Percentiles rank a stretch among this genome's conserved stretches.
These are phyloP conservation scores for Hanseniaspora valbyensis DNA, from an alignment of 805 yeast species.

Conservation along the genomic window DNA sequence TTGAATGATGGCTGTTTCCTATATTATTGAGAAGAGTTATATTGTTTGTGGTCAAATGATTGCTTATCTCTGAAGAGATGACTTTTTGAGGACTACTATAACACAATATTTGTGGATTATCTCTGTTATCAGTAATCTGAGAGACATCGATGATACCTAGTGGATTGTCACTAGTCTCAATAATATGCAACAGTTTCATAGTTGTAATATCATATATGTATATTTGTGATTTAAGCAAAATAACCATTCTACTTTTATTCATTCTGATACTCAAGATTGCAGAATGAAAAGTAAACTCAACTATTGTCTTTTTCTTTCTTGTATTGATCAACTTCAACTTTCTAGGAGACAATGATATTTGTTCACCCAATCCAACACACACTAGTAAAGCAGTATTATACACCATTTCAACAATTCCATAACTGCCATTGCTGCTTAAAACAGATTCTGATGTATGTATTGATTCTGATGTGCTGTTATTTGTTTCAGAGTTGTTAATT, in stretches of 20 bases:
- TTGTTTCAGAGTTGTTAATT: slow-evolving; percentile 21
- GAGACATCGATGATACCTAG: slow-evolving; percentile 56
- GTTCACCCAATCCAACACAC: slow-evolving; percentile 62
- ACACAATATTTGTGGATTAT: slow-evolving; percentile 38
- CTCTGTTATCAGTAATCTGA: slow-evolving; percentile 35
- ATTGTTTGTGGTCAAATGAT: slow-evolving; percentile 27
- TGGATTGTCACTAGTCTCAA: slow-evolving; percentile 39
- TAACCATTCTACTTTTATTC: slow-evolving; percentile 54
- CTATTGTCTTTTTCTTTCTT: slow-evolving; percentile 46
- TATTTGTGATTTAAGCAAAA: slow-evolving; percentile 51
- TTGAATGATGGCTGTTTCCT: not conserved
- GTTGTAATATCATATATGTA: slow-evolving; percentile 64
- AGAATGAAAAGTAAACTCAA: slow-evolving; percentile 63
- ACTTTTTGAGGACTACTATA: slow-evolving; percentile 69
- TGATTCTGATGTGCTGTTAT: not conserved
- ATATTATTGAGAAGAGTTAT: slow-evolving; percentile 18
- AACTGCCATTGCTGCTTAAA: slow-evolving; percentile 38
- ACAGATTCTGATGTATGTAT: not conserved
- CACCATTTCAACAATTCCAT: slow-evolving; percentile 66
- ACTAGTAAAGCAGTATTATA: slow-evolving; percentile 61
- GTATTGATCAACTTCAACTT: slow-evolving; percentile 75
- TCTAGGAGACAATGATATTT: slow-evolving; percentile 60
- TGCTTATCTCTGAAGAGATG: slow-evolving; percentile 27
- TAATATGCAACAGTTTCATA: slow-evolving; percentile 50
- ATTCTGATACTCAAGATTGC: slow-evolving; percentile 49